Conservation (phyloP, 768 basidiomycete species). For the Cyclocybe cylindracea region DNA sequence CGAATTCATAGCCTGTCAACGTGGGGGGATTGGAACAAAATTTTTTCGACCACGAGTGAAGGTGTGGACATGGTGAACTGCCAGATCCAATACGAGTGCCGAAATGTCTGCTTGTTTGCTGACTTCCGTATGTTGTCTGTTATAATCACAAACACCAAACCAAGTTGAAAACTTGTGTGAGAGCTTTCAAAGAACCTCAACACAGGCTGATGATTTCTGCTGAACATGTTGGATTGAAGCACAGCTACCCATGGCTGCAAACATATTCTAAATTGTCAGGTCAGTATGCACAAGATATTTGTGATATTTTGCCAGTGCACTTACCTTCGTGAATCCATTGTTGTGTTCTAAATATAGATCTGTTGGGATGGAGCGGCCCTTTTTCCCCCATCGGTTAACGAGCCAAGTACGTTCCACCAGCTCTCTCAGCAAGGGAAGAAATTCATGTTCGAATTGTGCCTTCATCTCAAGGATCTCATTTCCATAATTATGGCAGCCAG, state of each 20-base stretch:
- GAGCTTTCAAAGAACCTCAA: constrained; percentile 7
- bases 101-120: too few species aligned
- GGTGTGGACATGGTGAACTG: too few species aligned
- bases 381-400: constrained; percentile 9
- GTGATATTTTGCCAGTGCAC: too few species aligned
- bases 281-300: too few species aligned
- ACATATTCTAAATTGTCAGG: too few species aligned
- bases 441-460: constrained; percentile 13
- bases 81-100: too few species aligned
- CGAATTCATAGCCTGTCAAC: too few species aligned
- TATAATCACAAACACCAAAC: too few species aligned
- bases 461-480: constrained; percentile 15
- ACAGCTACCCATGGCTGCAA: constrained; percentile 11
- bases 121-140: too few species aligned
- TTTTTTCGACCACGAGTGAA: too few species aligned
- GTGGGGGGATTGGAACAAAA: too few species aligned
- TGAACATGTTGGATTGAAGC: constrained; percentile 15
- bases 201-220: constrained; percentile 12
- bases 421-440: constrained; percentile 1
- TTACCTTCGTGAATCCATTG: constrained; percentile 14
- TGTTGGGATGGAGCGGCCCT: constrained; percentile 10
- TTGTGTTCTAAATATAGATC: constrained; percentile 14
- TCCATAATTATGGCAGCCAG: constrained; percentile 14
- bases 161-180: too few species aligned
- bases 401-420: constrained; percentile 12